Evolutionary conservation across 352 stramenopile species (phyloP).

Genomic region (Phytopythium sindhum): DNA sequence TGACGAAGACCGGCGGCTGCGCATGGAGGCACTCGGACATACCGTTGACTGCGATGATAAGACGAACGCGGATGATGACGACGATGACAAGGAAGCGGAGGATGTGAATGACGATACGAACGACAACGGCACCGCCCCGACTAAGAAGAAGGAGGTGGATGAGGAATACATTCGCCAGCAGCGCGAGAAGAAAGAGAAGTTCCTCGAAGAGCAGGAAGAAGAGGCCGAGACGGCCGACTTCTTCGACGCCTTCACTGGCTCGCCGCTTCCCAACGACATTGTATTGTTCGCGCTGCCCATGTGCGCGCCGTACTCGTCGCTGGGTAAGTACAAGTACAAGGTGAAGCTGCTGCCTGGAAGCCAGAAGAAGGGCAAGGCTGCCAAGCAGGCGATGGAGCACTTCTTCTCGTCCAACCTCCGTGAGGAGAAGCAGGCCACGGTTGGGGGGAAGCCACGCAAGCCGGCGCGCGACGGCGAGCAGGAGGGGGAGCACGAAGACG

Average conservation of each 20-base stretch:
- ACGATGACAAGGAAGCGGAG: slow-evolving; percentile 12
- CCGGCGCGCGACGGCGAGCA: slow-evolving; percentile 3
- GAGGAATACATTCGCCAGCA: slow-evolving; percentile 71
- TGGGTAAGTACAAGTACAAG: slow-evolving; percentile 91
- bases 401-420: slow-evolving; percentile 73
- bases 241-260: slow-evolving; percentile 82
- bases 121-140: neutral
- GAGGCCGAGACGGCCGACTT: slow-evolving; percentile 75
- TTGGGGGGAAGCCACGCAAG: slow-evolving; percentile 9
- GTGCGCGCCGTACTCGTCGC: slow-evolving; percentile 85
- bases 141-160: slow-evolving; percentile 15
- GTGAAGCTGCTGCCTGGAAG: slow-evolving; percentile 89
- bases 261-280: slow-evolving; percentile 75
- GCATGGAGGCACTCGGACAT: slow-evolving; percentile 90
- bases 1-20: slow-evolving; percentile 92
- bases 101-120: slow-evolving; percentile 9
- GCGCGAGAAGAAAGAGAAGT: slow-evolving; percentile 82
- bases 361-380: slow-evolving; percentile 90
- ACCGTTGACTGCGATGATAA: slow-evolving; percentile 16
- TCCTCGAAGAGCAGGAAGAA: slow-evolving; percentile 80
- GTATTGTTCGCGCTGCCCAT: slow-evolving; percentile 90
- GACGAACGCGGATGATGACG: slow-evolving; percentile 16
- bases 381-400: slow-evolving; percentile 84
- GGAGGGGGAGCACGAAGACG: slow-evolving; percentile 17
- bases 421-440: slow-evolving; percentile 51